phyloP scores from a whole-genome alignment of 768 basidiomycete genomes.

The Chalciporus pseudorubinellus region DNA sequence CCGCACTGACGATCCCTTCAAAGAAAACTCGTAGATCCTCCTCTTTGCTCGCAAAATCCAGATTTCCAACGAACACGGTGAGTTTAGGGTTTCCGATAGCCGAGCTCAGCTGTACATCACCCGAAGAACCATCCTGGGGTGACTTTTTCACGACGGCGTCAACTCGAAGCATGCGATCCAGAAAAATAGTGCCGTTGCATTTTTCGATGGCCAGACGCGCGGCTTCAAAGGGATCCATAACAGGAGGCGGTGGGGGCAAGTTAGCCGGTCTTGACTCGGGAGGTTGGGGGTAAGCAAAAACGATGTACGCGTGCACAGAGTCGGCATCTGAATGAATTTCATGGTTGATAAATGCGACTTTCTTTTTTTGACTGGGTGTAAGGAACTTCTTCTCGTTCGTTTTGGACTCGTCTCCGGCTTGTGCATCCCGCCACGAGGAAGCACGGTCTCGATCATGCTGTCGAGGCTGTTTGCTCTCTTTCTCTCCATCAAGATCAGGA shows the following conservation, averaged over 20 bases:
- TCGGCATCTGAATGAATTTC: constrained; percentile 81
- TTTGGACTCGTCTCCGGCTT: constrained; percentile 42
- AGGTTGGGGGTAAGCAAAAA: constrained; percentile 72
- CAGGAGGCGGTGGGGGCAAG: constrained; percentile 47
- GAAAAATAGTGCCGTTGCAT: constrained; percentile 70
- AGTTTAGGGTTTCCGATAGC: constrained; percentile 64
- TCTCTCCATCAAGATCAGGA: constrained; percentile 37
- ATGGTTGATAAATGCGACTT: constrained; percentile 89
- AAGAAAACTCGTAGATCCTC: constrained; percentile 87
- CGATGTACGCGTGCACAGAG: constrained; percentile 84
- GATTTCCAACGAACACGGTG: constrained; percentile 87
- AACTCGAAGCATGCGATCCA: constrained; percentile 76
- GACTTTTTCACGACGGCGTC: constrained; percentile 53
- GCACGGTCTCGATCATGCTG: constrained; percentile 58
- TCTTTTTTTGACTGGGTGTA: constrained; percentile 84
- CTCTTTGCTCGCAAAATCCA: constrained; percentile 90
- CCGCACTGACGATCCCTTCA: constrained; percentile 68
- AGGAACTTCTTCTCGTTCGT: constrained; percentile 64
- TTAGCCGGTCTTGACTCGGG: constrained; percentile 42
- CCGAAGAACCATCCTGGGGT: constrained; percentile 19
- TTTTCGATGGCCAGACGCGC: constrained; percentile 54
- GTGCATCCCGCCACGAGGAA: constrained; percentile 53
- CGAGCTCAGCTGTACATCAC: constrained; percentile 22
- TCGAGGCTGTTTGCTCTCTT: constrained; percentile 33
- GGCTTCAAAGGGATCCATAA: constrained; percentile 70